Evolutionary conservation across 352 stramenopile species (phyloP), one percentile per base, ranked within the genome.

Genomic region (Pythium utonaiense): DNA sequence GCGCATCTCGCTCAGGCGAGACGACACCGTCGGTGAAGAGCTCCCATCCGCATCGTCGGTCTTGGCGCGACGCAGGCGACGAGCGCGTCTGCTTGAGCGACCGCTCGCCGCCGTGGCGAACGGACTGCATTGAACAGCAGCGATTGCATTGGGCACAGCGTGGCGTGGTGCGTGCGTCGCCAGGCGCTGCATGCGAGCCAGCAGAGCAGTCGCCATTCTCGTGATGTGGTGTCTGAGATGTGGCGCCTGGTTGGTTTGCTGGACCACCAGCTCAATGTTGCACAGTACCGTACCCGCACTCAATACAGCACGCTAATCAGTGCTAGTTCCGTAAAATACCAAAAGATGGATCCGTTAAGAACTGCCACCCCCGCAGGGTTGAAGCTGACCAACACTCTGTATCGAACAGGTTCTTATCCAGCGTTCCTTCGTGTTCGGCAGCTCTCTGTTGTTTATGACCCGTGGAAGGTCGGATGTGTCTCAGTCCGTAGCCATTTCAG

Each of bases 31-130:
- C 1, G n/a, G 25, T 33, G 14, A 16, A 2, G 30, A 19, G 25
- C 33, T 36, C 38, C 38, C 33, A 60, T 51, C 22, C 4, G 30
- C 31, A 1, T 25, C 27, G 3, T 48, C 69, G 17, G 67, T 45
- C 50, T 77, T 75, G 30, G 62, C 24, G 60, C 71, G 70, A 13
- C 81, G 75, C 51, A 78, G 55, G 9, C 77, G 74, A 4, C 77
- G 75, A 21, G 75, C 75, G 19, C 81, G 77, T 6, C 78, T 70
- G 22, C 71, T 66, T 6, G 59, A 55, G 12, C 60, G 48, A 17
- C 57, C 45, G 9, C 51, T 57, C 7, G 42, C 53, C 10, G 14
- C 60, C 6, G 60, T 66, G 19, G 60, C 51, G 30, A 66, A 60
- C n/a, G 60, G 5, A 45, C 34, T 57, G 44, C 51, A 52, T 25